Base-by-base conservation (phyloP, 2,329 filamentous ascomycete species). In the Cladophialophora chaetospira region DNA sequence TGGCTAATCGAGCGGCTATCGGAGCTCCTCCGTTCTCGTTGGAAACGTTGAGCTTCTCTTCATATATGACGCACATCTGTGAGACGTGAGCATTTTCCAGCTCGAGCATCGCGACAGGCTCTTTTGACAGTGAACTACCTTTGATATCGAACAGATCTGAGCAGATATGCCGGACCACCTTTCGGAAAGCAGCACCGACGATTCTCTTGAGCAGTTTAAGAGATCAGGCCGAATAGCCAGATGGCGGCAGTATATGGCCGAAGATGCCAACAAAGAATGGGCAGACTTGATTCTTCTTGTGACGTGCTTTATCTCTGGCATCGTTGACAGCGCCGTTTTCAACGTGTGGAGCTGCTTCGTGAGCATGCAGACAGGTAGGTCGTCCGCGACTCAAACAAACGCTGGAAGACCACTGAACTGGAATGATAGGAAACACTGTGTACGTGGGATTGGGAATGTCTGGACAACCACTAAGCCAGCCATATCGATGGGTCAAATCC, bases 311-410 rank as follows among this genome's bases (percentile, higher is more conserved):
- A 65, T 72, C 25, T 75, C 74, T 0, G 75, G 75, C 3, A 67
- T 77, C 17, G 75, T 74, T 42, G 75, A 77, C 58, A 74, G 73
- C 56, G 70, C 71, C 25, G 71, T 73, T 15, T 76, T 75, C 65
- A 75, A 74, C 60, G 72, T 73, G 10, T 77, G 75, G 73, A 71
- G 71, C 17, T 76, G 74, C 55, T 77, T 77, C 66, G 65, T 76
- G 26, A 74, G 72, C 50, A 77, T 77, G 75, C 75, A 77, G 60
- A 77, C 75, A 0, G 75, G 75, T 75, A 69, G 43, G 67, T 62
- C 5, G 3, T 8, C 2, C n/a, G 4, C 25, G 23, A 29, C 28
- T 29, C 31, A 45, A 17, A 52, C 26, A 4, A 33, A 36, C 31
- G 2, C 44, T 42, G 4, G 19, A 36, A 33, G n/a, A n/a, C n/a